These are phyloP conservation scores for Parastagonospora avenae DNA, from an alignment of 2,329 filamentous ascomycete genomes.

Conservation along the genomic window DNA sequence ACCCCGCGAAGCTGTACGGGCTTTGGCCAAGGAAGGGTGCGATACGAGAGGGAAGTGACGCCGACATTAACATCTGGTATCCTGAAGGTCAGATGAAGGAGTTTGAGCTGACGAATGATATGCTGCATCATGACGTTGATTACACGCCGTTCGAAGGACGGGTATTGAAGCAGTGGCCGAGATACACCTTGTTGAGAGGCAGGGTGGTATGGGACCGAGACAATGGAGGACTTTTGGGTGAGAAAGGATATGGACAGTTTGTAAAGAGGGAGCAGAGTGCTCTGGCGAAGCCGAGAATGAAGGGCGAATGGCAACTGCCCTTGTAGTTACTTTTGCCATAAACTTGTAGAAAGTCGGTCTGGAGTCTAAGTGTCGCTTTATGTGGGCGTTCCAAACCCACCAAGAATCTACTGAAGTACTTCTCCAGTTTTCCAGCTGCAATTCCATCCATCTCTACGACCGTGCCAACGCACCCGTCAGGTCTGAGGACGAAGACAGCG, in stretches of 20 bases:
- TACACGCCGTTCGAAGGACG: conserved; percentile 67
- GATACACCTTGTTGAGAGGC: conserved; percentile 65
- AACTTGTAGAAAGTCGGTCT: too few relatives aligned
- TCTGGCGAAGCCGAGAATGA: conserved; percentile 40
- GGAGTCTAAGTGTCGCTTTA: too few relatives aligned
- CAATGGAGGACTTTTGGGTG: conserved; percentile 56
- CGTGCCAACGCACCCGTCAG: conserved; percentile 42
- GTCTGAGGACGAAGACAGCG: conserved; percentile 37
- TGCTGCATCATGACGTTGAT: conserved; percentile 66
- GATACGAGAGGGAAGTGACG: conserved; percentile 58
- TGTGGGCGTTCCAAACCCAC: not conserved
- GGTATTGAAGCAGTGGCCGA: conserved; percentile 64
- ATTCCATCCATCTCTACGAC: conserved; percentile 14
- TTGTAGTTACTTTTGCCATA: conserved; percentile 4
- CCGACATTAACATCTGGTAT: conserved; percentile 61
- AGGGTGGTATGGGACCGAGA: conserved; percentile 64
- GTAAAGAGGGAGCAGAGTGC: conserved; percentile 50
- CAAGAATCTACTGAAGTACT: conserved; percentile 30
- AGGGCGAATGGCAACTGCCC: conserved; percentile 28
- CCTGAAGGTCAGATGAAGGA: conserved; percentile 47
- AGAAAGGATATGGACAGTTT: conserved; percentile 57
- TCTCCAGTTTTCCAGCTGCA: conserved; percentile 16
- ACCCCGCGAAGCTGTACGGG: conserved; percentile 64
- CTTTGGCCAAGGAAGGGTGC: conserved; percentile 59
- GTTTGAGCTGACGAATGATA: conserved; percentile 57